Evolutionary conservation across 2,329 filamentous ascomycete genomes (phyloP).

Genomic region (Apiospora malaysiana): DNA sequence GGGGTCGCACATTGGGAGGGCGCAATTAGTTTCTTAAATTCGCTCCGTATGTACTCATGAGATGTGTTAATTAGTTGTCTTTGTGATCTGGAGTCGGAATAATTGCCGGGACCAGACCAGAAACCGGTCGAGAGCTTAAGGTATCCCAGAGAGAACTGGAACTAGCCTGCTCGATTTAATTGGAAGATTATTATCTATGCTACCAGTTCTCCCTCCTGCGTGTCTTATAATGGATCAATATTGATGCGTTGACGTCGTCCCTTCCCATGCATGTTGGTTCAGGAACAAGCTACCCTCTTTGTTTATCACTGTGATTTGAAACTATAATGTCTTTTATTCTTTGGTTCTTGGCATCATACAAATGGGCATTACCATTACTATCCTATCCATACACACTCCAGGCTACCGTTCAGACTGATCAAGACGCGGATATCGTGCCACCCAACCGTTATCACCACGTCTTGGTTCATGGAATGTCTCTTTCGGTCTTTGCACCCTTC

Average conservation of each 20-base stretch:
- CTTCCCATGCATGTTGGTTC: too few relatives aligned
- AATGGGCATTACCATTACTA: conserved; percentile 32
- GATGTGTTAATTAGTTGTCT: neutral
- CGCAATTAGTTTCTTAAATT: neutral
- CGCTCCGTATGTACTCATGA: neutral
- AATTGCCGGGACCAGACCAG: neutral
- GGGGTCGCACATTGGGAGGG: neutral
- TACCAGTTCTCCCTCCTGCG: neutral
- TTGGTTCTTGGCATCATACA: conserved; percentile 28
- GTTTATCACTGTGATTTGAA: neutral
- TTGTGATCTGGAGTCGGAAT: neutral
- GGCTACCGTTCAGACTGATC: conserved; percentile 2
- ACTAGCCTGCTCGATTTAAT: neutral
- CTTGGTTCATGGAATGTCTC: neutral
- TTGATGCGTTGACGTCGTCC: too few relatives aligned
- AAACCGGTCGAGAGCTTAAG: neutral
- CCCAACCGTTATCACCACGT: neutral
- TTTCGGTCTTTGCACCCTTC: neutral
- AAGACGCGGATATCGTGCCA: conserved; percentile 25
- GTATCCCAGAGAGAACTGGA: neutral
- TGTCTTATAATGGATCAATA: too few relatives aligned
- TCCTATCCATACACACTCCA: conserved; percentile 30
- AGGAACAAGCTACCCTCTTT: too few relatives aligned
- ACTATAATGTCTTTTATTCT: conserved; percentile 8
- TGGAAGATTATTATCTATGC: neutral